Conservation (phyloP, 495 filamentous ascomycete species). For the Trichodelitschia bisporula region DNA sequence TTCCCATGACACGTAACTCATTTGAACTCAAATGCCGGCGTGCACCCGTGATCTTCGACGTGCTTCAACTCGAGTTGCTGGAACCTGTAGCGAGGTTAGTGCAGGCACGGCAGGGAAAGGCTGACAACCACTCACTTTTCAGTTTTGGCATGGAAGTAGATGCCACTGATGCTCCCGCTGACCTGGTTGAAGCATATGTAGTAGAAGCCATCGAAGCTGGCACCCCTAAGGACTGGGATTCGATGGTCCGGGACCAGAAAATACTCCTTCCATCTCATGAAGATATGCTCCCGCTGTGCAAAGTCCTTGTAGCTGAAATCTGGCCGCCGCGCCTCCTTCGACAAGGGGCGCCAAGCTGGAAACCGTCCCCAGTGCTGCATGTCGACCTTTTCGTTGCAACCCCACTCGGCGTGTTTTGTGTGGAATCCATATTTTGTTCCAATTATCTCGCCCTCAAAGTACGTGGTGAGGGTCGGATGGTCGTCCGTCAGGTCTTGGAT, state of each 20-base stretch:
- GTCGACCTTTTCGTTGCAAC: constrained; percentile 77
- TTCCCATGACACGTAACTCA: no score
- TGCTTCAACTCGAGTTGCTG: constrained; percentile 84
- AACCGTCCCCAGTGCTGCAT: constrained; percentile 87
- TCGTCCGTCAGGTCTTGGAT: constrained; percentile 94
- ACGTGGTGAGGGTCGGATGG: constrained; percentile 88
- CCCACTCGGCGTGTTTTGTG: constrained; percentile 77
- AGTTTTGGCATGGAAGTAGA: constrained; percentile 95
- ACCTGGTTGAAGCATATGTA: constrained; percentile 98
- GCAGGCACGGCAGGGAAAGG: constrained; percentile 2
- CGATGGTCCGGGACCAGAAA: constrained; percentile 93
- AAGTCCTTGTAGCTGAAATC: constrained; percentile 46
- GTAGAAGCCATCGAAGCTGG: constrained; percentile 97
- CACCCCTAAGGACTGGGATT: constrained; percentile 68
- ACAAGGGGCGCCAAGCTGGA: constrained; percentile 55
- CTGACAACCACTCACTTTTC: constrained; percentile 46
- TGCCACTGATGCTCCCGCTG: constrained; percentile 60
- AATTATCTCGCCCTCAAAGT: constrained; percentile 97
- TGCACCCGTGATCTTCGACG: constrained; percentile 63
- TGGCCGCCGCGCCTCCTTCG: constrained; percentile 49
- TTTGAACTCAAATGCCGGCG: constrained; percentile 78
- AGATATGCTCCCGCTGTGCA: constrained; percentile 66
- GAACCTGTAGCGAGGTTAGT: constrained; percentile 28
- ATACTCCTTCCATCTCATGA: constrained; percentile 99
- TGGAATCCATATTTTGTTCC: constrained; percentile 83